Conservation (phyloP, 192 early-diverging fungal genomes). For the Coemansia nantahalensis region DNA sequence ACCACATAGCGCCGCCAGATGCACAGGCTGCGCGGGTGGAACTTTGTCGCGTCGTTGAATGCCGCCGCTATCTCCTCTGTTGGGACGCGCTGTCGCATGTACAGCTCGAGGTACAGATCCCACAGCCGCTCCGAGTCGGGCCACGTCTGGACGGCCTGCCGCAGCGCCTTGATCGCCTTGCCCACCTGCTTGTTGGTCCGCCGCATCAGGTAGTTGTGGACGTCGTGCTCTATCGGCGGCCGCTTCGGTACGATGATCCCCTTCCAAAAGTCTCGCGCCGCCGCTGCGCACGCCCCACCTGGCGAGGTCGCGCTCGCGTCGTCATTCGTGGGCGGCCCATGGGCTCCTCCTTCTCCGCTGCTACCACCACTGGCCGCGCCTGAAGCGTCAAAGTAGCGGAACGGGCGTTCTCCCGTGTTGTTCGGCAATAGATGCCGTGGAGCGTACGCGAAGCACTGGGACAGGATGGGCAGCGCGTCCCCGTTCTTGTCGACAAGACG, state of each 20-base stretch:
- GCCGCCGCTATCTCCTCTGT: conserved; percentile 21
- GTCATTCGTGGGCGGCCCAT: background rate
- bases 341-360: no score
- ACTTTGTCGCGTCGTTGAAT: conserved; percentile 36
- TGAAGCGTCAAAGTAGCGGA: conserved; percentile 20
- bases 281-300: conserved; percentile 8
- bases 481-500: no score
- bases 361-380: background rate
- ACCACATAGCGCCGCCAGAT: conserved; percentile 35
- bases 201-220: conserved; percentile 3
- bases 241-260: conserved; percentile 2
- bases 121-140: conserved; percentile 38
- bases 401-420: background rate
- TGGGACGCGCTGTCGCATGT: conserved; percentile 15
- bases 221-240: conserved; percentile 1
- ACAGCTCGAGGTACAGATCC: conserved; percentile 44
- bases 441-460: conserved; percentile 13
- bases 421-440: no score
- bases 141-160: conserved; percentile 13
- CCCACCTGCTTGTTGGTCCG: conserved; percentile 15
- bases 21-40: conserved; percentile 18
- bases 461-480: conserved; percentile 17
- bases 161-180: conserved; percentile 13
- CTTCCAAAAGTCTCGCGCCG: conserved; percentile 11
- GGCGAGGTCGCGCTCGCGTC: background rate